A percentile compares a stretch with the other conserved stretches of the same genome.
phyloP scores from a whole-genome alignment of 1,284 basidiomycete species.

The Moesziomyces parantarcticus region DNA sequence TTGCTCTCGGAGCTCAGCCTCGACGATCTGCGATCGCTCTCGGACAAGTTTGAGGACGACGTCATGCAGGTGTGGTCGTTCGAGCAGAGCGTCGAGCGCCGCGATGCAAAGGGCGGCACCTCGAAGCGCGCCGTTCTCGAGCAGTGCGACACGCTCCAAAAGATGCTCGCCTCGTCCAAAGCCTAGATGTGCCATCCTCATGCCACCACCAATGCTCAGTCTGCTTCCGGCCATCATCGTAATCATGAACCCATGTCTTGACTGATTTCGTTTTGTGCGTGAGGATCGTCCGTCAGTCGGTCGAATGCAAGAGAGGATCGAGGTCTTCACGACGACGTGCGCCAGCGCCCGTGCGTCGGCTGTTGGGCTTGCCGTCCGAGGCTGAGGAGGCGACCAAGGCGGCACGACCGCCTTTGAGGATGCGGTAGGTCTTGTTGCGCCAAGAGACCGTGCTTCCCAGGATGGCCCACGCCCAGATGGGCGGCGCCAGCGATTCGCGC shows the following conservation, averaged over 20 bases:
- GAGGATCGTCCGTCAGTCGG: background rate
- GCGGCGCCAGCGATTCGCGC: slow-evolving; percentile 62
- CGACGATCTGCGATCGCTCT: slow-evolving; percentile 81
- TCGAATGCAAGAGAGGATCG: slow-evolving; percentile 23
- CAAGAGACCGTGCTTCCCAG: slow-evolving; percentile 54
- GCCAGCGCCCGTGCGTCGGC: slow-evolving; percentile 8
- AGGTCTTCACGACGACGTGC: slow-evolving; percentile 10
- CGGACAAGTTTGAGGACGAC: slow-evolving; percentile 83
- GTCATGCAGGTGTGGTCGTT: slow-evolving; percentile 71
- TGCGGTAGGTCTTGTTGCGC: slow-evolving; percentile 42
- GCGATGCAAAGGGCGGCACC: slow-evolving; percentile 91
- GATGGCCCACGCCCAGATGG: slow-evolving; percentile 66
- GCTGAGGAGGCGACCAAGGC: slow-evolving; percentile 20
- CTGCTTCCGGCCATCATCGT: background rate
- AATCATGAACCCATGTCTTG: slow-evolving; percentile 1
- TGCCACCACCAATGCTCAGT: too few relatives aligned
- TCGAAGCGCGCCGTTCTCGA: slow-evolving; percentile 84
- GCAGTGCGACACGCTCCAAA: slow-evolving; percentile 71
- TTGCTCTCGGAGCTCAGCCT: slow-evolving; percentile 84
- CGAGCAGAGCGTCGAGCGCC: slow-evolving; percentile 83
- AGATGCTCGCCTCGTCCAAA: slow-evolving; percentile 27
- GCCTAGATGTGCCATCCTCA: slow-evolving; percentile 1
- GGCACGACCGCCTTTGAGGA: slow-evolving; percentile 41
- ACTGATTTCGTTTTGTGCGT: background rate
- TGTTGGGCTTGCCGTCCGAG: background rate